Evolutionary conservation across 768 basidiomycete species (phyloP).

Genomic region (Asterophora parasitica): DNA sequence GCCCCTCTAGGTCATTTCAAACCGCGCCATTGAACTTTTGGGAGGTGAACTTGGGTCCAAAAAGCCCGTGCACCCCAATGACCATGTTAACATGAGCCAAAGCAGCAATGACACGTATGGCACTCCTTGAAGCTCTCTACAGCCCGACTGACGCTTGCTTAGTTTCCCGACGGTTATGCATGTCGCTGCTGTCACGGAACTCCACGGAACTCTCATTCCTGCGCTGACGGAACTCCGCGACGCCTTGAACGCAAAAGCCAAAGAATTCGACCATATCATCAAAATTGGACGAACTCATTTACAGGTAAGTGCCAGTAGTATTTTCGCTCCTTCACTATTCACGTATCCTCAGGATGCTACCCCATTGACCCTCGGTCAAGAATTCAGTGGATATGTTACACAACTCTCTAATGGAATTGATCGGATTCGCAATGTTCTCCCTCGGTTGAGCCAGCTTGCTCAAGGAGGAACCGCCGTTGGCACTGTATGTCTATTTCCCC

Average conservation of each 20-base stretch:
- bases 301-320: constrained; percentile 43
- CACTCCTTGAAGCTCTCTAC: background rate
- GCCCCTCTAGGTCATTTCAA: constrained; percentile 81
- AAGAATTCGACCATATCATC: constrained; percentile 85
- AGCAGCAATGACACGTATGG: constrained; percentile 96
- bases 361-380: constrained; percentile 94
- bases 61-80: constrained; percentile 97
- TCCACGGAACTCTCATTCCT: constrained; percentile 74
- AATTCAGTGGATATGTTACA: constrained; percentile 97
- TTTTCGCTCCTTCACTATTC: background rate
- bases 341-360: constrained; percentile 75
- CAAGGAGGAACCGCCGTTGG: constrained; percentile 99
- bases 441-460: constrained; percentile 83
- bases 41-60: constrained; percentile 95
- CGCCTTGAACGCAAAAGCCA: constrained; percentile 78
- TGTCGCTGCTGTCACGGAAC: constrained; percentile 89
- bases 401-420: constrained; percentile 89
- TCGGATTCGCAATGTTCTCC: constrained; percentile 74
- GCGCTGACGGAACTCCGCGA: constrained; percentile 80
- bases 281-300: constrained; percentile 99
- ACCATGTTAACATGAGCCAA: constrained; percentile 99
- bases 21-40: constrained; percentile 94
- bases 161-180: constrained; percentile 99
- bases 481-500: constrained; percentile 55
- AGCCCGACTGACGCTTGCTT: constrained; percentile 3